Conservation (phyloP, 208 protist genomes). For the Crithidia acanthocephali region DNA sequence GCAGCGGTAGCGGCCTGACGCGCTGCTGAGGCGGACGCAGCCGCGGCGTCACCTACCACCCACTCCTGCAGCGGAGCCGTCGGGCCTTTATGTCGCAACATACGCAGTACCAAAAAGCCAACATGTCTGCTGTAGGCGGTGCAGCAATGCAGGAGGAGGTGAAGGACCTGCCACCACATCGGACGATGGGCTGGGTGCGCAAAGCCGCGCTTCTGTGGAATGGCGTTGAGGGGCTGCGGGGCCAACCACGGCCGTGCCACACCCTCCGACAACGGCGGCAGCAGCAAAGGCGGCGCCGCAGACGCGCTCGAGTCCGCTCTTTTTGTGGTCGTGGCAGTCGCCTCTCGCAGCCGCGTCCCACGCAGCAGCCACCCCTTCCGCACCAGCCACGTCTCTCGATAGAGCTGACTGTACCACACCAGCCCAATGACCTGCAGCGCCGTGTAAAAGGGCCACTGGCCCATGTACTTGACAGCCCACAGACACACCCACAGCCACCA, state of each 20-base stretch:
- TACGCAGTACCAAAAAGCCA: constrained; percentile 10
- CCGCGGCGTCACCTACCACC: constrained; percentile 31
- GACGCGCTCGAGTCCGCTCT: not conserved
- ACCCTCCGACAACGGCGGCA: not conserved
- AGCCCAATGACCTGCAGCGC: constrained; percentile 44
- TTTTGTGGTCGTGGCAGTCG: not conserved
- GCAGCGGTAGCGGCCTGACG: not conserved
- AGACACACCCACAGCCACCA: constrained; percentile 26
- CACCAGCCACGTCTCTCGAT: constrained; percentile 49
- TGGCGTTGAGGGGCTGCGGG: constrained; percentile 1
- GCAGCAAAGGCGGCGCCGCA: not conserved
- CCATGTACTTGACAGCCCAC: constrained; percentile 37
- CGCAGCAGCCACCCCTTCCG: constrained; percentile 44
- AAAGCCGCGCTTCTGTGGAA: not conserved
- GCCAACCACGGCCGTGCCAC: constrained; percentile 25
- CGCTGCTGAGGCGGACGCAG: constrained; percentile 3
- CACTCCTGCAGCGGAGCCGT: constrained; percentile 29
- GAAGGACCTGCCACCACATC: not conserved
- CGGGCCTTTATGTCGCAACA: constrained; percentile 29
- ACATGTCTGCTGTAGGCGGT: constrained; percentile 12
- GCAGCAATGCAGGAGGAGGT: not conserved
- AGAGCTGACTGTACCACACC: constrained; percentile 48
- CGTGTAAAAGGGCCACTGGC: constrained; percentile 50
- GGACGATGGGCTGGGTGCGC: not conserved
- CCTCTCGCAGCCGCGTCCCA: constrained; percentile 25